Evolutionary conservation across 2,329 filamentous ascomycete species (phyloP), one percentile per base, ranked within the genome.

Genomic region (Ophiostoma ulmi): DNA sequence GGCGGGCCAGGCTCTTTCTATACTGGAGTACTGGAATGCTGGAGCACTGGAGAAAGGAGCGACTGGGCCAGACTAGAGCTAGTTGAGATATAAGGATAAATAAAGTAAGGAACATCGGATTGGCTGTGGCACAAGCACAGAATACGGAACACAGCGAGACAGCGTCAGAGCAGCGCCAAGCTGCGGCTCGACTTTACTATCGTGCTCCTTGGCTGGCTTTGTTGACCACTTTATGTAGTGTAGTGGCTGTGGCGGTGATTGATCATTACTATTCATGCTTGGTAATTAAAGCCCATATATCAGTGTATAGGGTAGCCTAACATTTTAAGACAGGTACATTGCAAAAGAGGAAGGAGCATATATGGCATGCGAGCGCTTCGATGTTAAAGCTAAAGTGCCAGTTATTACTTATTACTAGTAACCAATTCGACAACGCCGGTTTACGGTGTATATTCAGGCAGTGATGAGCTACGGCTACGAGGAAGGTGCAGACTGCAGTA

Each of bases 21-120:
- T 17, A 5, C 20, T 17, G 3, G 41, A 44, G 11, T 1, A 39
- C 10, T 31, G 26, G 38, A 13, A 48, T n/a, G 17, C 44, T 48
- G 44, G 1, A 26, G 31, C 31, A 17, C 44, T 48, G 44, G 58
- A 63, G 13, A 26, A 35, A 63, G 26, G 26, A 35, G 52, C n/a
- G 52, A 58, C 52, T 58, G 52, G 52, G 8, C 52, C 22, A 58
- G 52, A 58, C 52, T 58, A 58, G 52, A 26, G 52, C 52, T 58
- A 58, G 52, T 26, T 22, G 5, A 58, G 52, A 58, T 58, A n/a
- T 17, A 13, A 26, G 22, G 52, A 58, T 58, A 58, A 26, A 58
- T 58, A 58, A 26, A 10, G 52, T 26, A 58, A 58, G 22, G 22
- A 11, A 31, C 20, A 14, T 61, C 8, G 58, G 14, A 63, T 63